Conservation (phyloP, 2,329 filamentous ascomycete species). For the Pseudocercospora cruenta region DNA sequence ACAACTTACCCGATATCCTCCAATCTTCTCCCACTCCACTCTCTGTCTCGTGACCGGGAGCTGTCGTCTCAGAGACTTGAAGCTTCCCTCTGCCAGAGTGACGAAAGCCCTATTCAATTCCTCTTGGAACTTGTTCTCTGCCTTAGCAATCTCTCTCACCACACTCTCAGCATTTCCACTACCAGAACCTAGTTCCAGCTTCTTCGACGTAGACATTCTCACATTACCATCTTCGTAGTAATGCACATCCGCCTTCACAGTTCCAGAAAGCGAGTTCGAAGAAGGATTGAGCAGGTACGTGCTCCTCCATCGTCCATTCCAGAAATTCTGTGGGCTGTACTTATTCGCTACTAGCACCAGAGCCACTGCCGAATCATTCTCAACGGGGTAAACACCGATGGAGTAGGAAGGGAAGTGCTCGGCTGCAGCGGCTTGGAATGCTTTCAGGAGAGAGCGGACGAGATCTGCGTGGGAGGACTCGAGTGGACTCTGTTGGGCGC, state of each 20-base stretch:
- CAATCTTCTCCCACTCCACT: slow-evolving; percentile 99
- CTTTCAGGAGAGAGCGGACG: slow-evolving; percentile 82
- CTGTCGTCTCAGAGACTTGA: slow-evolving; percentile 90
- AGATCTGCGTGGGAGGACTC: slow-evolving; percentile 78
- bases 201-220: slow-evolving; percentile 85
- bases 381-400: slow-evolving; percentile 79
- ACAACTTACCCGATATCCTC: slow-evolving; percentile 76
- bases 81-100: slow-evolving; percentile 86
- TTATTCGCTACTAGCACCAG: slow-evolving; percentile 91
- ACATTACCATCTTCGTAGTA: slow-evolving; percentile 99
- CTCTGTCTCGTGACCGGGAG: slow-evolving; percentile 96
- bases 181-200: slow-evolving; percentile 65
- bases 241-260: slow-evolving; percentile 91
- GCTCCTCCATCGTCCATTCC: slow-evolving; percentile 97
- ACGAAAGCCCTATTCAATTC: slow-evolving; percentile 91
- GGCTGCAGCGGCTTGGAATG: slow-evolving; percentile 71
- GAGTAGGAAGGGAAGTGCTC: slow-evolving; percentile 88
- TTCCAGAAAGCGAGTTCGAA: slow-evolving; percentile 71
- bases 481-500: slow-evolving; percentile 74
- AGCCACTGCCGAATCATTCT: slow-evolving; percentile 74
- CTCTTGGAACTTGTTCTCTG: slow-evolving; percentile 93
- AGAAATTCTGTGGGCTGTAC: slow-evolving; percentile 97
- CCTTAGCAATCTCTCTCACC: slow-evolving; percentile 73
- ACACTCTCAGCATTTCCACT: slow-evolving; percentile 68
- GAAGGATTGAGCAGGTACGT: slow-evolving; percentile 77